A percentile compares a stretch with the other conserved stretches of the same genome.
phyloP scores from a whole-genome alignment of 1,284 basidiomycete species.

The Trametes polyzona region DNA sequence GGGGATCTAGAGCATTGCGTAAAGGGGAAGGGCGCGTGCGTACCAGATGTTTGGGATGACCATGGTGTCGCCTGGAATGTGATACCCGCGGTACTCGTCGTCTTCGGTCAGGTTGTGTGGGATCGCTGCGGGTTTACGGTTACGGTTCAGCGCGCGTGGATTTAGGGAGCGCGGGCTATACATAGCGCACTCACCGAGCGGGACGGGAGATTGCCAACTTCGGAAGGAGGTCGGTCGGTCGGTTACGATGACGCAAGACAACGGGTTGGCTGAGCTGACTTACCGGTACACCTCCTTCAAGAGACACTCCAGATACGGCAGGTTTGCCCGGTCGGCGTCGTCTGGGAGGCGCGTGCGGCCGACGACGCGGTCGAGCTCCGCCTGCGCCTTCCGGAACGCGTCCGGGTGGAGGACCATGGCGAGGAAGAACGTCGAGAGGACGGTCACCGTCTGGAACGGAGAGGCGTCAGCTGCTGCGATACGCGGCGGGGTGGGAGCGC shows the following conservation, averaged over 20 bases:
- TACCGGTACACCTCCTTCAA: constrained; percentile 55
- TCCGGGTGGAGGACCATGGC: constrained; percentile 56
- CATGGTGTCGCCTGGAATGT: constrained; percentile 49
- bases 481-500: background rate
- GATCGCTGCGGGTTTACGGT: constrained; percentile 36
- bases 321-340: constrained; percentile 49
- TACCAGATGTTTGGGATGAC: constrained; percentile 55
- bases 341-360: constrained; percentile 49
- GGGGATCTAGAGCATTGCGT: background rate
- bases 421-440: constrained; percentile 50
- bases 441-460: constrained; percentile 49
- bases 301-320: constrained; percentile 58
- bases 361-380: constrained; percentile 56
- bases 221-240: background rate
- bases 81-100: constrained; percentile 52
- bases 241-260: background rate
- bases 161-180: background rate
- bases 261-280: background rate
- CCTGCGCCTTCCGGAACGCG: constrained; percentile 52
- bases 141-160: background rate
- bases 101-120: constrained; percentile 54
- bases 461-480: background rate
- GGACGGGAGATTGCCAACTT: constrained; percentile 33
- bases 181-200: constrained; percentile 28
- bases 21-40: background rate